Evolutionary conservation across 768 basidiomycete genomes (phyloP), one percentile per base, ranked within the genome.

Genomic region (Mycena alexandri): DNA sequence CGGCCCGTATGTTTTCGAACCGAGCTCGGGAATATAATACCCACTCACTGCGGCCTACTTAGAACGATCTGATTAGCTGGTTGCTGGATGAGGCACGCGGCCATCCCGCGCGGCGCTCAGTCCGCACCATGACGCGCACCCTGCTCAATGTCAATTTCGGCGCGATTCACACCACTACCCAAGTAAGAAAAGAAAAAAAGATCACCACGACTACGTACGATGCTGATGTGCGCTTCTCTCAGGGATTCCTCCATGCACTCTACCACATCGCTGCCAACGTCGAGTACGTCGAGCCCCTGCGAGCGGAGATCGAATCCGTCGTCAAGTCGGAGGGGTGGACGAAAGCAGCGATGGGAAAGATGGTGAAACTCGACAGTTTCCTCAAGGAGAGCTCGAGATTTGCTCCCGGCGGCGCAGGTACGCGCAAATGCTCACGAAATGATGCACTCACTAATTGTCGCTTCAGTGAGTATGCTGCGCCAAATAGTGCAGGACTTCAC

Each of bases 61-160:
- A 81, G 81, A 77, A 76, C 46, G 80, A 83, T 52, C 56, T 81
- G 54, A 72, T 83, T 5, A 74, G 74, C 44, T 83, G 81, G 80
- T 61, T 81, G 47, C 71, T 76, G 43, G 73, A 72, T 12, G 77
- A 71, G n/a, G 61, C 63, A 0, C 59, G 63, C 36, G 67, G 64
- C 2, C 38, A 63, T 16, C 63, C 63, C 0, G 38, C 63, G 12
- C 59, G 64, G 1, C 48, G 53, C 21, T 61, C 58, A 1, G 54
- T 71, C 11, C 63, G 56, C 47, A 68, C 10, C 50, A 22, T 71
- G 41, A 52, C 68, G 1, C 54, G 51, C 43, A 52, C 70, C 53
- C 41, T 69, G 14, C 66, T 73, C 19, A 61, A 64, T 24, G 53
- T 81, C 73, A 79, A 80, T 61, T 70, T 77, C 46, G 74, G 58